phyloP scores from a whole-genome alignment of 2,329 filamentous ascomycete species.

The Verticillium dahliae region DNA sequence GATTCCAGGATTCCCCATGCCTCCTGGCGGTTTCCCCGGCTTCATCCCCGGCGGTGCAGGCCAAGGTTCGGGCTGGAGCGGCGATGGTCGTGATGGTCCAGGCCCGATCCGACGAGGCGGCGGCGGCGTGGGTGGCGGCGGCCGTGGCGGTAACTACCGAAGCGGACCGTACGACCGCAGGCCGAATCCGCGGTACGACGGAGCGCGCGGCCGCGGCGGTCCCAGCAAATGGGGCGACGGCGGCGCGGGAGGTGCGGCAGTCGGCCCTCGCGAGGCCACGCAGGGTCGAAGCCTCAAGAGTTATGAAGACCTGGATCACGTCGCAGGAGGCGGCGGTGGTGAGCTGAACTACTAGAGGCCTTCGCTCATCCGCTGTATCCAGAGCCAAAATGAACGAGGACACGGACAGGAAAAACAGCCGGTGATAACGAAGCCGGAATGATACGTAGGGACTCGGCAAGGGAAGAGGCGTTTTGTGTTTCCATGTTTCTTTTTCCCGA shows the following conservation, averaged over 20 bases:
- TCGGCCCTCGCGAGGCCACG: slow-evolving; percentile 84
- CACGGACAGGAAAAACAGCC: too few relatives aligned
- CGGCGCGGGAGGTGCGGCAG: slow-evolving; percentile 64
- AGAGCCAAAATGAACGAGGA: too few relatives aligned
- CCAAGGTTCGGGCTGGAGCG: slow-evolving; percentile 40
- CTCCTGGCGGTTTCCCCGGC: slow-evolving; percentile 38
- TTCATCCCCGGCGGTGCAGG: slow-evolving; percentile 48
- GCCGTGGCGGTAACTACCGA: slow-evolving; percentile 45
- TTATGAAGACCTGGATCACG: slow-evolving; percentile 94
- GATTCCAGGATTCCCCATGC: slow-evolving; percentile 53
- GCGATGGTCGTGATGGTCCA: slow-evolving; percentile 49
- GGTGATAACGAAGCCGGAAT: not conserved
- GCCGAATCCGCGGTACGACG: slow-evolving; percentile 47
- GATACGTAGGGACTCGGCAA: not conserved
- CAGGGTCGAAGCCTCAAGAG: slow-evolving; percentile 91
- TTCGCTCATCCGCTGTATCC: not conserved
- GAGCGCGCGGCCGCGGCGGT: slow-evolving; percentile 44
- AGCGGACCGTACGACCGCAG: slow-evolving; percentile 71
- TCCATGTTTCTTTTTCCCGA: not conserved
- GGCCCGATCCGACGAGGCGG: slow-evolving; percentile 64
- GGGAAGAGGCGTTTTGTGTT: not conserved
- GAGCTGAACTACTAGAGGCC: slow-evolving; percentile 77
- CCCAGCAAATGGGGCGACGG: slow-evolving; percentile 65
- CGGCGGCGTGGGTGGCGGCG: slow-evolving; percentile 45
- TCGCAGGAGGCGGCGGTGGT: slow-evolving; percentile 64